Base-by-base conservation (phyloP, 2,329 filamentous ascomycete genomes). In the Scedosporium minutisporum region DNA sequence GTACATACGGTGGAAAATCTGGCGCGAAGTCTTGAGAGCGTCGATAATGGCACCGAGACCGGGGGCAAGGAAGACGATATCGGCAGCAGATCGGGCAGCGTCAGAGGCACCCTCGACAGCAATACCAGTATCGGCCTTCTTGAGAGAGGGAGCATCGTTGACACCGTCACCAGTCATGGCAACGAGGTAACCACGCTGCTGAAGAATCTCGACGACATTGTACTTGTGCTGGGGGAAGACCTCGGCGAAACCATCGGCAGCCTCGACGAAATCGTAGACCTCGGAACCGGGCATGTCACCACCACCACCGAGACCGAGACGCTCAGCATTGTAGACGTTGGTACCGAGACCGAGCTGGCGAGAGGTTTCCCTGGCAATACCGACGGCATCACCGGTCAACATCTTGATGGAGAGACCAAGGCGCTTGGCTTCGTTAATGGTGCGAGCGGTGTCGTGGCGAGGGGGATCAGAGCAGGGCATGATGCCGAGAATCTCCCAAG, bases 1-100 rank as follows among this genome's bases (percentile, higher is more conserved):
- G 79, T 96, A 95, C 91, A 96, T 96, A 71, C 92, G 90, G 80
- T 96, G 91, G 82, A 96, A 96, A 75, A 96, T 96, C 76, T 96
- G 91, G 71, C 92, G 90, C 38, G 91, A 93, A 68, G 90, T 96
- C 81, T 96, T 96, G 69, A 96, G 84, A 65, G 91, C 91, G 74
- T 96, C 91, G 70, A 96, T 96, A 75, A 96, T 96, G 66, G 91
- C 90, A 76, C 91, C 92, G 66, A 96, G 87, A 81, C 91, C 92
- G 62, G 91, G 91, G 69, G 90, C 91, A 73, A 96, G 85, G 83
- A 96, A 96, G 69, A 96, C 91, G 70, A 96, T 96, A 77, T 96
- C 92, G 71, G 92, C 90, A 68, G 91, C 91, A 64, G 91, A 95
- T 68, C 91, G 90, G 71, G 92, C 92, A 73, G 91, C 92, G 74